A percentile compares a stretch with the other conserved stretches of the same genome.
These are phyloP conservation scores for Hymenoscyphus occultus DNA, from an alignment of 2,329 filamentous ascomycete genomes.

Conservation along the genomic window DNA sequence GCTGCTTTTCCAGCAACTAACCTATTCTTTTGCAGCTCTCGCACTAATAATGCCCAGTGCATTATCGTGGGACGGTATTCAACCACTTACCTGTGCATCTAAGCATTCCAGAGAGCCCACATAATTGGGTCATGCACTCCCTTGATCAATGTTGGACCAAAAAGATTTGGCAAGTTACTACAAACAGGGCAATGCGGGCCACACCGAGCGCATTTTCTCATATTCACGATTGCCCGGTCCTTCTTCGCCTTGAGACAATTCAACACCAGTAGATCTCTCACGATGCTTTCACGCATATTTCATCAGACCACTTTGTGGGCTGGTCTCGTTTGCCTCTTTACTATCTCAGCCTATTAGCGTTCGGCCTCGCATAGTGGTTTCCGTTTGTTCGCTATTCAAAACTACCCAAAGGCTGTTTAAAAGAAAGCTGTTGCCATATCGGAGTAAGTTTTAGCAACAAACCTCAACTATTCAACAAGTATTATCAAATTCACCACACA, in stretches of 20 bases:
- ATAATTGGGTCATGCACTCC: neutral
- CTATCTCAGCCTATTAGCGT: conserved; percentile 6
- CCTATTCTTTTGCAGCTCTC: neutral
- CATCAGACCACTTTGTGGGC: conserved; percentile 11
- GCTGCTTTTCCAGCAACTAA: neutral
- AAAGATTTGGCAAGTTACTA: neutral
- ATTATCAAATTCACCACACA: neutral
- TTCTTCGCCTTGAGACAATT: conserved; percentile 15
- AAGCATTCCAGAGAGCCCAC: neutral
- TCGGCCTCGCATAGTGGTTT: neutral
- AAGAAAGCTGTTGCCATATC: conserved; percentile 10
- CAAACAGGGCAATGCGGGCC: neutral
- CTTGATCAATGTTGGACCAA: neutral
- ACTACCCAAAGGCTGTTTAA: conserved; percentile 1
- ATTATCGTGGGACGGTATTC: neutral
- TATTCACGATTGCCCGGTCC: neutral
- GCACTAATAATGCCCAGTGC: neutral
- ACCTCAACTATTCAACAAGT: neutral
- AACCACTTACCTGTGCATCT: neutral
- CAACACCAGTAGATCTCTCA: conserved; percentile 1
- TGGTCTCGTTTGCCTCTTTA: neutral
- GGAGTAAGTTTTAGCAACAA: neutral
- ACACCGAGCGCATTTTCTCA: neutral
- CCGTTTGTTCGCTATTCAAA: neutral
- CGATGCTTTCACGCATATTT: neutral